Percentiles rank a stretch among this genome's conserved stretches.
phyloP scores from a whole-genome alignment of 1,284 basidiomycete genomes.

The Farysia itapuensis region DNA sequence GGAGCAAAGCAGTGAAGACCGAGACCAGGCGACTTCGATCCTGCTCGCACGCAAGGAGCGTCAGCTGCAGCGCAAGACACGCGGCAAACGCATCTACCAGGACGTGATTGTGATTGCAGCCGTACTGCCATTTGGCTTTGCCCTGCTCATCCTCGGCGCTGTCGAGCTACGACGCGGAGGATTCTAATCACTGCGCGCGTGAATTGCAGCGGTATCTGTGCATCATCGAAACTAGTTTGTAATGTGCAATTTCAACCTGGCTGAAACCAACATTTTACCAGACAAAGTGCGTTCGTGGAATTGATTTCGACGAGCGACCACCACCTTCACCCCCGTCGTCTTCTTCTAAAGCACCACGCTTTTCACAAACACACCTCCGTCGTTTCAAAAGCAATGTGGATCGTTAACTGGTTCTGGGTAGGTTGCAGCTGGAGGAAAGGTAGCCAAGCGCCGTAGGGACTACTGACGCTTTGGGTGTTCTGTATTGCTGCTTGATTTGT shows the following conservation, averaged over 20 bases:
- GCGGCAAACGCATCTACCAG: slow-evolving; percentile 38
- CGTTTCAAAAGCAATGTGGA: no score
- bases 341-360: slow-evolving; percentile 2
- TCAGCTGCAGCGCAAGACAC: slow-evolving; percentile 42
- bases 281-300: no score
- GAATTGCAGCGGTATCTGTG: no score
- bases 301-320: no score
- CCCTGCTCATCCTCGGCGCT: slow-evolving; percentile 28
- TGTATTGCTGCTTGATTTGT: neutral
- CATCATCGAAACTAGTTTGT: no score
- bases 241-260: no score
- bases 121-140: slow-evolving; percentile 41
- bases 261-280: no score
- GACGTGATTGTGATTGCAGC: slow-evolving; percentile 41
- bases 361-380: no score
- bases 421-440: no score
- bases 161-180: slow-evolving; percentile 35
- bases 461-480: no score
- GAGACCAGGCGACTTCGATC: slow-evolving; percentile 51
- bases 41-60: slow-evolving; percentile 54
- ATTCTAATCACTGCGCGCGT: slow-evolving; percentile 10
- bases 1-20: slow-evolving; percentile 20
- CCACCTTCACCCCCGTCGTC: no score
- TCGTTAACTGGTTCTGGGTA: slow-evolving; percentile 60
- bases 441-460: no score